Percentiles rank a stretch among this genome's conserved stretches.
These are phyloP conservation scores for Volvariella volvacea DNA, from an alignment of 1,284 basidiomycete genomes.

Conservation along the genomic window DNA sequence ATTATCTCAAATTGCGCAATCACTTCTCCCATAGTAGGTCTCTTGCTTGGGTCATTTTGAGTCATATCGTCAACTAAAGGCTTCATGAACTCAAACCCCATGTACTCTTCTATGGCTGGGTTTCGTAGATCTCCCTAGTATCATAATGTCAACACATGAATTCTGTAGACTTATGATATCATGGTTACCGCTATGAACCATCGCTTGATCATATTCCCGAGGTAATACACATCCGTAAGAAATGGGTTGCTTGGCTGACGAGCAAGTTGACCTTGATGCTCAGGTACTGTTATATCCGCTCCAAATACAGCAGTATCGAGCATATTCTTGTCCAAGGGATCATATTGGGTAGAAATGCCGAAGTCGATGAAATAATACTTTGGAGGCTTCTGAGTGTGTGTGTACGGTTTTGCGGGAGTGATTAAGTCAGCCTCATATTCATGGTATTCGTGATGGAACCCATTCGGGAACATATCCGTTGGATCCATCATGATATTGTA, in stretches of 20 bases:
- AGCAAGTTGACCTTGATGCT: conserved; percentile 1
- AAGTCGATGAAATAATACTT: conserved; percentile 27
- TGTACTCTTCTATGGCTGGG: conserved; percentile 4
- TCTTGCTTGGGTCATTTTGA: conserved; percentile 19
- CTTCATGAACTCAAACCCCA: conserved; percentile 24
- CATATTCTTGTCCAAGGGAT: conserved; percentile 10
- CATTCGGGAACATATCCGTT: conserved; percentile 6
- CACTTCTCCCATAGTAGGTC: conserved; percentile 28
- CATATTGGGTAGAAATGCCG: conserved; percentile 22
- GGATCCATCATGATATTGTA: neutral
- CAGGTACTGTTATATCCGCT: conserved; percentile 1
- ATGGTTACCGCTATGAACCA: conserved; percentile 16
- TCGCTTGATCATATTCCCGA: conserved; percentile 24
- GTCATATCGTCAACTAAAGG: conserved; percentile 25
- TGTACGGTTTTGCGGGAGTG: conserved; percentile 7
- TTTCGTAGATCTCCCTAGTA: neutral
- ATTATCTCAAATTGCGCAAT: conserved; percentile 20
- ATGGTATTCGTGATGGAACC: conserved; percentile 18
- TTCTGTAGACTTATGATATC: neutral
- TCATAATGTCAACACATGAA: neutral
- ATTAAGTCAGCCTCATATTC: neutral
- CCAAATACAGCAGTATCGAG: conserved; percentile 14
- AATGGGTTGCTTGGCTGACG: conserved; percentile 25
- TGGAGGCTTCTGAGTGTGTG: conserved; percentile 23
- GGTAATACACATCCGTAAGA: conserved; percentile 27